These are phyloP conservation scores for Ustilago tritici DNA, from an alignment of 1,284 basidiomycete genomes.

Conservation along the genomic window DNA sequence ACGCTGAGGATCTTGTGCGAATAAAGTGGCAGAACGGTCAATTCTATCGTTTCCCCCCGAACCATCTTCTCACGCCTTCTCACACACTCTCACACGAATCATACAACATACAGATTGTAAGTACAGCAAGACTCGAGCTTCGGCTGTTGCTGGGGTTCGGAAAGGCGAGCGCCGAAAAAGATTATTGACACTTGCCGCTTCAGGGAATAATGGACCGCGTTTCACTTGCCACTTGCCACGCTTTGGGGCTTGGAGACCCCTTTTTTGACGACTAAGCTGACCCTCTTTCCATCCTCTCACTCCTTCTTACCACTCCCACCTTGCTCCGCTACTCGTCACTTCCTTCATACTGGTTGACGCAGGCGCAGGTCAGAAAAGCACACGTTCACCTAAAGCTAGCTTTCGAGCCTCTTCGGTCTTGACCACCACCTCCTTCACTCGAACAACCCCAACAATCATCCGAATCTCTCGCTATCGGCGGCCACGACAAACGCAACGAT, in stretches of 20 bases:
- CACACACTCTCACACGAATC: not conserved
- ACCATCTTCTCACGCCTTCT: not conserved
- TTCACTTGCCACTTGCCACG: slow-evolving; percentile 1
- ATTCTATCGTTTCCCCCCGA: not conserved
- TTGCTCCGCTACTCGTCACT: not conserved
- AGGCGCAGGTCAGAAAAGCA: not conserved
- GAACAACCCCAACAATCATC: not conserved
- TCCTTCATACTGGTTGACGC: not conserved
- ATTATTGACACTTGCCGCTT: not conserved
- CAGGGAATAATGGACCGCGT: slow-evolving; percentile 5
- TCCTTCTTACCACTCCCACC: not conserved
- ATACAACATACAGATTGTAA: slow-evolving; percentile 4
- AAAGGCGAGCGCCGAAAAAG: slow-evolving; percentile 9
- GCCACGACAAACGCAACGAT: slow-evolving; percentile 2
- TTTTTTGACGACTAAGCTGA: not conserved
- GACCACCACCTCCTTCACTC: slow-evolving; percentile 1
- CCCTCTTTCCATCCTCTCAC: not conserved
- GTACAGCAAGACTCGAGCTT: not conserved
- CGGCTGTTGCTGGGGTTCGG: not conserved
- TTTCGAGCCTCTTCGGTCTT: not conserved
- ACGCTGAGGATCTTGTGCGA: not conserved
- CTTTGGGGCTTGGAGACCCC: not conserved
- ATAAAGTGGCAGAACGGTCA: slow-evolving; percentile 26
- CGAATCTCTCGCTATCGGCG: not conserved
- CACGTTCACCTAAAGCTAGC: not conserved